Conservation (phyloP, 371 early-diverging fungal species). For the Syncephalastrum sp. region DNA sequence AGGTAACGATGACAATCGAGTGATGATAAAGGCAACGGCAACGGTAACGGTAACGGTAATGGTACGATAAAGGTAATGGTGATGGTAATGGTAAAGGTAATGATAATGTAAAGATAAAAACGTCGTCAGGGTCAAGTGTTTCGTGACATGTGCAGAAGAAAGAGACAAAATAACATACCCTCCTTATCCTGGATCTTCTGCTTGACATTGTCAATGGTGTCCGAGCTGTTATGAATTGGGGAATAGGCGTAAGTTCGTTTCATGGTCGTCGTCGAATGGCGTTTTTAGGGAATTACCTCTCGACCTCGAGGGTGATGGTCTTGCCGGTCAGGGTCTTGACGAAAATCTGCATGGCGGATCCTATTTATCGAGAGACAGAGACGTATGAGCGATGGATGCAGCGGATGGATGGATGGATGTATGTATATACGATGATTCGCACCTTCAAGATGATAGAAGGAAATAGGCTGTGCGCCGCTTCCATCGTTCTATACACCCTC, state of each 20-base stretch:
- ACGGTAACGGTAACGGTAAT: too few relatives aligned
- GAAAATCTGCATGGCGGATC: slow-evolving; percentile 38
- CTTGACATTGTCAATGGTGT: slow-evolving; percentile 86
- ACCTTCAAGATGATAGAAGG: too few relatives aligned
- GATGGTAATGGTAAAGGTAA: too few relatives aligned
- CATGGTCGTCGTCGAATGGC: not conserved
- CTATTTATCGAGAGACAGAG: not conserved
- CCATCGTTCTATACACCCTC: too few relatives aligned
- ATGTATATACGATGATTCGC: not conserved
- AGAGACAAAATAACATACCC: slow-evolving; percentile 6
- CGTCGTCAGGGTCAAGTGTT: too few relatives aligned
- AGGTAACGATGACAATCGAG: not conserved
- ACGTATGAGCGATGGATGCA: slow-evolving; percentile 5
- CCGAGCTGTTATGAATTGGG: slow-evolving; percentile 27
- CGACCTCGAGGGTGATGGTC: slow-evolving; percentile 96
- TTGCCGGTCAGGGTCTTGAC: slow-evolving; percentile 98
- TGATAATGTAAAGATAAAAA: too few relatives aligned
- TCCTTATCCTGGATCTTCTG: slow-evolving; percentile 28
- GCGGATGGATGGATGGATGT: slow-evolving; percentile 9
- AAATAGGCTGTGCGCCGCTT: too few relatives aligned
- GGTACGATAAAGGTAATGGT: too few relatives aligned
- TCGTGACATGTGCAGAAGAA: too few relatives aligned
- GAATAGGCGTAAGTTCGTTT: too few relatives aligned
- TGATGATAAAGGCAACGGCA: too few relatives aligned
- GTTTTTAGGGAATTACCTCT: slow-evolving; percentile 11